Evolutionary conservation across 495 filamentous ascomycete species (phyloP), one percentile per base, ranked within the genome.

Genomic region (Margaritispora aquatica): DNA sequence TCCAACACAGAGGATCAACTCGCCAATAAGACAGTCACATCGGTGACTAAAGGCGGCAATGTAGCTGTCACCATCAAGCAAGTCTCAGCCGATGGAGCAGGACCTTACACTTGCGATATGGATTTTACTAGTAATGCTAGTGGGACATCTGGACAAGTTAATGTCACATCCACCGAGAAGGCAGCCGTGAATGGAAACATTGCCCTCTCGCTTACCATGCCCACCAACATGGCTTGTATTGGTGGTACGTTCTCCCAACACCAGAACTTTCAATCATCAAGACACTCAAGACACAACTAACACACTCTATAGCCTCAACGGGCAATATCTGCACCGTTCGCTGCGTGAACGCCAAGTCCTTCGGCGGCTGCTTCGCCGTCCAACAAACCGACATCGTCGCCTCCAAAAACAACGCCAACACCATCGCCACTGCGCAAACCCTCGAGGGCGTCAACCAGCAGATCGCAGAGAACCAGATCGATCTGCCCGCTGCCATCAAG

Each of bases 271-370:
- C 13, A 34, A 5, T 34, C n/a, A n/a, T n/a, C n/a, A n/a, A 13
- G 29, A 34, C 29, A 13, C 13, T 34, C 13, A 5, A 13, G 13
- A 34, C 29, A 34, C 13, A 5, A n/a, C 44, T 47, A 22, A 58
- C 53, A 21, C 20, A 54, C 1, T 52, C 13, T 23, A 44, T 17
- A 76, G 76, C 70, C 8, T 79, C 76, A 10, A 74, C 75, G 0
- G 76, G 76, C 5, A 77, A 84, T 46, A 74, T 84, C 55, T 84
- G 81, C 72, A 80, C 81, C 23, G 74, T 83, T 10, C 71, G 81
- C 2, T 77, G 82, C 68, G 67, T 77, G 11, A 85, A 85, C 65
- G 80, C 82, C 0, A 79, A 78, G 0, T 78, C 80, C 0, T 84
- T 84, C 64, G 81, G 81, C 54, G 75, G 74, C 21, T 78, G 76